Base-by-base conservation (phyloP, 768 basidiomycete species). In the Pisolithus microcarpus region DNA sequence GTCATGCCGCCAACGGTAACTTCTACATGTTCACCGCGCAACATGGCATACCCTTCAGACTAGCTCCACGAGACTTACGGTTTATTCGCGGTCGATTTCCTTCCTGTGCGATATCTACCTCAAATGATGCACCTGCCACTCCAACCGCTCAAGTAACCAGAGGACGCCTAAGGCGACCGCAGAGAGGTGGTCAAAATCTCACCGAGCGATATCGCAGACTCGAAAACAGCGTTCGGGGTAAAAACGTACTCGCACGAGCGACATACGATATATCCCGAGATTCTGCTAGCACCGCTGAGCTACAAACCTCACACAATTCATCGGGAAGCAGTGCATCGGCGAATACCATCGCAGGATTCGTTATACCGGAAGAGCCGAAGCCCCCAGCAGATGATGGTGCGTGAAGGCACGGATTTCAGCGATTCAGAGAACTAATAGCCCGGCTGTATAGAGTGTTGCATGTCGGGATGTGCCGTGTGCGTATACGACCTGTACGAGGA, bases 391-490 rank as follows among this genome's bases (percentile, higher is more conserved):
- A 81, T 43, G 87, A 90, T 62, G 87, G 87, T 84, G 55, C 23
- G 77, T 53, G 2, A 4, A 4, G 52, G n/a, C 30, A 21, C 39
- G 46, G 24, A 13, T 23, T 26, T 7, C 13, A 2, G 18, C 47
- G n/a, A 21, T 40, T 28, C 30, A 48, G 40, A 37, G 37, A 37
- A 19, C 38, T 38, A n/a, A 48, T 13, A 18, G 24, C 13, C 43
- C n/a, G 37, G n/a, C 19, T 5, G 9, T 21, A 5, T 56, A 92
- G 91, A 92, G 67, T 93, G 91, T 66, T 95, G 91, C 72, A 94
- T 94, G 91, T 91, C 90, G 2, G 89, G 89, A 28, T 95, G 92
- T 61, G 87, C 91, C 0, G 68, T 93, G n/a, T 94, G 92, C 65
- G 86, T 94, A 7, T 89, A 94, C 67, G 90, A 91, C 58, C 65